These are phyloP conservation scores for Gracilaria vermiculophylla DNA, from an alignment of 23 red algal species.

Conservation along the genomic window DNA sequence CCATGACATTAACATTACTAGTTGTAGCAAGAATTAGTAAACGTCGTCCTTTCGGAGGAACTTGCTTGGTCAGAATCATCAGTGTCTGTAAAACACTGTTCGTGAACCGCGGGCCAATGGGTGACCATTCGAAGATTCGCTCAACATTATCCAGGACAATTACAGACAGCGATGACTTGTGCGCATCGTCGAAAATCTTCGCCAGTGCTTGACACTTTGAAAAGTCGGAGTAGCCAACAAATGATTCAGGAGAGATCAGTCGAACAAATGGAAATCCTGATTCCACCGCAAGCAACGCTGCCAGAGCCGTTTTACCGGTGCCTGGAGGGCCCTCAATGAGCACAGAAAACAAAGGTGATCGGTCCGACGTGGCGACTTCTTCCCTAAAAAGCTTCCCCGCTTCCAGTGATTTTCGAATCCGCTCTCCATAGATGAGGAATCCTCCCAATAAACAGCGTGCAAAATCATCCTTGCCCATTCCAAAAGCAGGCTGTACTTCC, in stretches of 20 bases:
- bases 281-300: slow-evolving; percentile 88
- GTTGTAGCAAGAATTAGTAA: slow-evolving; percentile 91
- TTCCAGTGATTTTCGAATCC: slow-evolving; percentile 56
- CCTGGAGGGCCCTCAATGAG: slow-evolving; percentile 90
- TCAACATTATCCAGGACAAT: slow-evolving; percentile 98
- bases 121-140: slow-evolving; percentile 94
- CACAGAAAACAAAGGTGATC: slow-evolving; percentile 90
- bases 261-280: slow-evolving; percentile 96
- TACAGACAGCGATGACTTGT: slow-evolving; percentile 86
- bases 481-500: slow-evolving; percentile 92
- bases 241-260: slow-evolving; percentile 82
- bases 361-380: slow-evolving; percentile 75
- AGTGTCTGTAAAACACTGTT: slow-evolving; percentile 94
- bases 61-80: slow-evolving; percentile 86
- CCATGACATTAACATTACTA: slow-evolving; percentile 67
- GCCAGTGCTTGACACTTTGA: slow-evolving; percentile 92
- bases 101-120: slow-evolving; percentile 91
- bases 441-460: slow-evolving; percentile 88
- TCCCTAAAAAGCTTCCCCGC: slow-evolving; percentile 86
- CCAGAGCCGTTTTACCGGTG: slow-evolving; percentile 98
- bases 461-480: slow-evolving; percentile 84
- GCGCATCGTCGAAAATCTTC: slow-evolving; percentile 92
- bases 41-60: slow-evolving; percentile 82
- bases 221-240: slow-evolving; percentile 90
- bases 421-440: slow-evolving; percentile 82